Base-by-base conservation (phyloP, 2,329 filamentous ascomycete genomes). In the Neocatenulostroma microsporum region DNA sequence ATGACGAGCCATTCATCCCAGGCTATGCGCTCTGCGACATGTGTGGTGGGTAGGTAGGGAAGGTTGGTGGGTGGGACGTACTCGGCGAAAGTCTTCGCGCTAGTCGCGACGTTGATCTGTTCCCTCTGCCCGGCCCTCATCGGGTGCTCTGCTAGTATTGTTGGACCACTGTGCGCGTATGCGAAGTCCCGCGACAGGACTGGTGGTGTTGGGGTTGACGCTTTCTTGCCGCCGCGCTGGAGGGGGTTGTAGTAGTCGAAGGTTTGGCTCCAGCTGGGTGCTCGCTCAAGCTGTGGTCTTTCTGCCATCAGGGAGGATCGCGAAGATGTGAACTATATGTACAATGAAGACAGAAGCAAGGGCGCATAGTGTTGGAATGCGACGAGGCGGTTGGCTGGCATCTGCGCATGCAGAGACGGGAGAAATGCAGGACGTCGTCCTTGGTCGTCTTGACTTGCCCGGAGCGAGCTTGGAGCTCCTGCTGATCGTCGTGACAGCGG, bases 21-120 rank as follows among this genome's bases (percentile, higher is more conserved):
- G 15, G 21, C n/a, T 13, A 11, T 30, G 21, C 14, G n/a, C n/a
- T n/a, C n/a, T 14, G 11, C 19, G 4, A 15, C 17, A 30, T n/a
- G 12, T 19, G 26, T 28, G 33, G 6, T 17, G 19, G 28, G 5
- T 5, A 30, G 12, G 28, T 30, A 15, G 15, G 31, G 31, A 34
- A n/a, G n/a, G n/a, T n/a, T n/a, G n/a, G n/a, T n/a, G n/a, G n/a
- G 26, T 31, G 15, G 15, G 42, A 67, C 69, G 57, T 69, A 73
- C 70, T 70, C 67, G 56, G 70, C 69, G 62, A 67, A 73, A 40
- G 60, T 62, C 42, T 62, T 61, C 42, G 69, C 68, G 50, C 67
- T 62, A 42, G 62, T 57, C 19, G 14, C 25, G 43, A 64, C 60
- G 47, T 59, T 62, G 47, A 72, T 67, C 53, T 64, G 65, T 43